phyloP scores from a whole-genome alignment of 2,329 filamentous ascomycete genomes.

The Macrophomina pseudophaseolina region DNA sequence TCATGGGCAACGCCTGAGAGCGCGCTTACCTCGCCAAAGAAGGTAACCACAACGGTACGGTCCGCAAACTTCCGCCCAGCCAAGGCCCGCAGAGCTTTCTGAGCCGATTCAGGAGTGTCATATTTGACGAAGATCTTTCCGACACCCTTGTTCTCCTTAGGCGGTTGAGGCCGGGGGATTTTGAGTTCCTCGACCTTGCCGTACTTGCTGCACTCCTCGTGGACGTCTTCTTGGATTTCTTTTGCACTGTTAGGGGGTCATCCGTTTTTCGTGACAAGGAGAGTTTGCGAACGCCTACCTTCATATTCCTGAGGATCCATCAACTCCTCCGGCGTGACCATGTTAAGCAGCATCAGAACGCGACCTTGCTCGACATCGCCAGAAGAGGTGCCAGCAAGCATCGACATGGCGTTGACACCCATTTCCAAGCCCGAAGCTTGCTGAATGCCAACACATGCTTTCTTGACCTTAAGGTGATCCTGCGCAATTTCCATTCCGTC shows the following conservation, averaged over 20 bases:
- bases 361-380: conserved; percentile 78
- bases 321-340: conserved; percentile 95
- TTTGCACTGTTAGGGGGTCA: conserved; percentile 43
- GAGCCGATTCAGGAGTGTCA: conserved; percentile 75
- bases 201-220: conserved; percentile 91
- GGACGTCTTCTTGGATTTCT: conserved; percentile 97
- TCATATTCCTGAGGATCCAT: conserved; percentile 95
- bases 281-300: conserved; percentile 60
- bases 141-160: conserved; percentile 83
- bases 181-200: conserved; percentile 87
- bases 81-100: conserved; percentile 84
- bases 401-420: conserved; percentile 96
- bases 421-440: conserved; percentile 92
- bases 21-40: conserved; percentile 82
- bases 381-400: conserved; percentile 89
- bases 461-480: conserved; percentile 79
- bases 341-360: conserved; percentile 93
- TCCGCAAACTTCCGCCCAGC: conserved; percentile 96
- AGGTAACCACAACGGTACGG: conserved; percentile 93
- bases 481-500: conserved; percentile 95
- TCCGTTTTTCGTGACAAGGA: conserved; percentile 13
- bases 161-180: conserved; percentile 84
- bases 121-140: conserved; percentile 99
- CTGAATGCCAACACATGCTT: conserved; percentile 92
- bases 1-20: not conserved